A percentile compares a stretch with the other conserved stretches of the same genome.
These are phyloP conservation scores for Hyaloscypha variabilis DNA, from an alignment of 495 filamentous ascomycete species.

Conservation along the genomic window DNA sequence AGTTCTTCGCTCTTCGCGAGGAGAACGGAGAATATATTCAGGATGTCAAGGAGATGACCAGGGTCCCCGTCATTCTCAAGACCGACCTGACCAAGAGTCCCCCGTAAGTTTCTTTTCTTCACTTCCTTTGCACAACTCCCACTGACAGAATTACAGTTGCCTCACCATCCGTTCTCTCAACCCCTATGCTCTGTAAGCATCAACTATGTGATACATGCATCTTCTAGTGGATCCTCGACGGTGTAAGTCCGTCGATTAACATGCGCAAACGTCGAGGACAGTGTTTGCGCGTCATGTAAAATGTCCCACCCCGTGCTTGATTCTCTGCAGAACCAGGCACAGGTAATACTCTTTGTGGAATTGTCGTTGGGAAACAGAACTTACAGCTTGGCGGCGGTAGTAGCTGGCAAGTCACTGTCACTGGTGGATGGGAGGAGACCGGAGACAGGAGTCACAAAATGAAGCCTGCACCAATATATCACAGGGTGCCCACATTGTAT, in stretches of 20 bases:
- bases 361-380: constrained; percentile 17
- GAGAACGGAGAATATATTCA: constrained; percentile 96
- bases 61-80: constrained; percentile 95
- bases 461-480: constrained; percentile 23
- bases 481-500: constrained; percentile 30
- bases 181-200: constrained; percentile 80
- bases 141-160: constrained; percentile 61
- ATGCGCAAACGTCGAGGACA: background rate
- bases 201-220: background rate
- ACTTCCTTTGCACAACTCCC: constrained; percentile 17
- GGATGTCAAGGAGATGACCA: constrained; percentile 96
- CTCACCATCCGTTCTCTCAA: constrained; percentile 97
- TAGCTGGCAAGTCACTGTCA: background rate
- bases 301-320: background rate
- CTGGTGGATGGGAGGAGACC: constrained; percentile 11
- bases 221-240: constrained; percentile 1
- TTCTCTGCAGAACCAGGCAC: background rate
- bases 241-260: background rate
- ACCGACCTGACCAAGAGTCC: constrained; percentile 98
- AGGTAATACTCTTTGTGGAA: constrained; percentile 11
- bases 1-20: constrained; percentile 85
- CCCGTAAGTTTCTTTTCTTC: constrained; percentile 81
- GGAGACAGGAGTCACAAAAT: constrained; percentile 20
- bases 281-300: background rate
- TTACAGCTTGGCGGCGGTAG: background rate